Conservation (phyloP, 2,329 filamentous ascomycete genomes). For the Colletotrichum lentis region DNA sequence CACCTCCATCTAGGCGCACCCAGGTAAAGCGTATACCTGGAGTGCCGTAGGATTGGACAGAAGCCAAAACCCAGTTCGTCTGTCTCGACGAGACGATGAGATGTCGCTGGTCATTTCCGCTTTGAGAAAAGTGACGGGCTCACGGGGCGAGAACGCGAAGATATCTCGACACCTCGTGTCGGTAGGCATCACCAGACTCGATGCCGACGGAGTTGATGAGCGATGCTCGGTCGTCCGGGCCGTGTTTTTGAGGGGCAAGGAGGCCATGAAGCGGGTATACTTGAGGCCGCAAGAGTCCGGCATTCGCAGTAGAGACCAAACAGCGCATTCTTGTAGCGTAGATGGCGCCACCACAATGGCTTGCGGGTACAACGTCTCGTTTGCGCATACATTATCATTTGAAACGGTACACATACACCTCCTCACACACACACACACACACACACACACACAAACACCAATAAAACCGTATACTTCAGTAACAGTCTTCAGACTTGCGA, state of each 20-base stretch:
- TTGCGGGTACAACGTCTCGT: not conserved
- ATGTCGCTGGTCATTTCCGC: not conserved
- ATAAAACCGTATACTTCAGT: constrained; percentile 6
- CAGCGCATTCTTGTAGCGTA: not conserved
- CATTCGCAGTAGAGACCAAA: not conserved
- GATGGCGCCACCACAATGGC: not conserved
- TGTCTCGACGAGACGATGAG: not conserved
- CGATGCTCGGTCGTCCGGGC: not conserved
- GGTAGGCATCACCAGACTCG: not conserved
- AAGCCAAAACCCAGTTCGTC: not conserved
- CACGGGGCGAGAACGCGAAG: not conserved
- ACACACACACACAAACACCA: constrained; percentile 11
- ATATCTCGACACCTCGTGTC: not conserved
- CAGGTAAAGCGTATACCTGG: not conserved
- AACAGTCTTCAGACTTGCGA: not conserved
- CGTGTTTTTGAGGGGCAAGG: not conserved
- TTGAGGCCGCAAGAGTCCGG: not conserved
- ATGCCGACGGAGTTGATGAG: not conserved
- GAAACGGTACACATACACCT: not conserved
- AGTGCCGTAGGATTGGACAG: not conserved
- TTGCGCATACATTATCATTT: not conserved
- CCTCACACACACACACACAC: constrained; percentile 9
- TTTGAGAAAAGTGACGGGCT: not conserved
- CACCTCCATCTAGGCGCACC: not conserved
- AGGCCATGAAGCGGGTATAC: not conserved